Conservation (phyloP, 2,329 filamentous ascomycete genomes). For the Neofusicoccum ribis region DNA sequence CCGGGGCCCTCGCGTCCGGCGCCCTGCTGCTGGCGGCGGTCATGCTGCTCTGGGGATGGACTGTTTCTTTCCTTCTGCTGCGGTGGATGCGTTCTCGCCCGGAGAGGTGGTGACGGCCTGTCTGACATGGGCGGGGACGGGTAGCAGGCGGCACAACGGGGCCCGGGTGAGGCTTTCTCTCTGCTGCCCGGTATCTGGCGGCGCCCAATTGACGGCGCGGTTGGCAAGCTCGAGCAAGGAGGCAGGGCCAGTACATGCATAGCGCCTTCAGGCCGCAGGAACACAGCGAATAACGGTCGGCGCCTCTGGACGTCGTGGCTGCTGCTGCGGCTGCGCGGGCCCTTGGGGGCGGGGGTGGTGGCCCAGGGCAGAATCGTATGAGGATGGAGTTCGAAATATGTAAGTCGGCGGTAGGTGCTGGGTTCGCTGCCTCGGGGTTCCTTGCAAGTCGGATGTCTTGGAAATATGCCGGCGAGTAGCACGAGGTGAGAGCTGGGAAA, state of each 20-base stretch:
- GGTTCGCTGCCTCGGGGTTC: background rate
- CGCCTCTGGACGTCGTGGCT: slow-evolving; percentile 6
- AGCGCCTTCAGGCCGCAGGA: slow-evolving; percentile 29
- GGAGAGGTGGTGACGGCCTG: slow-evolving; percentile 46
- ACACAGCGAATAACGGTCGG: slow-evolving; percentile 18
- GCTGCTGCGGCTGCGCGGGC: slow-evolving; percentile 8
- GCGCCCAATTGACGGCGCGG: slow-evolving; percentile 38
- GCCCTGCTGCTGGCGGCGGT: slow-evolving; percentile 8
- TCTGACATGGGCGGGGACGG: slow-evolving; percentile 55
- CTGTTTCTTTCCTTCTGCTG: slow-evolving; percentile 20
- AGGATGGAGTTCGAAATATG: slow-evolving; percentile 16
- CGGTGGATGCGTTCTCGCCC: slow-evolving; percentile 21
- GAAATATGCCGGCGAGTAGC: slow-evolving; percentile 15
- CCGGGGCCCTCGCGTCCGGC: slow-evolving; percentile 7
- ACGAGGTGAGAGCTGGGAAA: slow-evolving; percentile 18
- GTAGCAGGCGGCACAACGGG: slow-evolving; percentile 35
- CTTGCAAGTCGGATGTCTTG: slow-evolving; percentile 17
- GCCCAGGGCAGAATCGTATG: slow-evolving; percentile 15
- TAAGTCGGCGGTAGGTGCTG: background rate
- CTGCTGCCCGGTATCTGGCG: slow-evolving; percentile 24
- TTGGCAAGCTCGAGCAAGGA: slow-evolving; percentile 31
- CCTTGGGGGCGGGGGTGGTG: slow-evolving; percentile 3
- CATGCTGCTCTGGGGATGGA: slow-evolving; percentile 18
- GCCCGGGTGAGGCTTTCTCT: slow-evolving; percentile 15
- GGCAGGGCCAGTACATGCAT: slow-evolving; percentile 45